phyloP scores from a whole-genome alignment of 805 yeast species.

The Saccharomyces eubayanus region DNA sequence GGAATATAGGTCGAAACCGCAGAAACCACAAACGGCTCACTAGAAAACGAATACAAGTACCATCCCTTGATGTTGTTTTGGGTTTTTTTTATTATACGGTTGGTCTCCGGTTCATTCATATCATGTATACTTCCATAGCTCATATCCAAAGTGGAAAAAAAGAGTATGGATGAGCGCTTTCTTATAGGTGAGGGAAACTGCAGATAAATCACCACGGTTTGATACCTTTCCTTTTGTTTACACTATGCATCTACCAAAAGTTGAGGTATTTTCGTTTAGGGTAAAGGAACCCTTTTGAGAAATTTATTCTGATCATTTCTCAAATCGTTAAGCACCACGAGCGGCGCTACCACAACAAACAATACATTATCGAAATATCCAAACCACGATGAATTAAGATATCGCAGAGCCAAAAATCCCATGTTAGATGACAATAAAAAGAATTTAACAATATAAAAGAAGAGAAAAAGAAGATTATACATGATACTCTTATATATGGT shows the following conservation, averaged over 20 bases:
- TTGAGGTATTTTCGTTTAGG: constrained; percentile 11
- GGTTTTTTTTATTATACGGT: constrained; percentile 17
- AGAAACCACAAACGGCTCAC: constrained; percentile 73
- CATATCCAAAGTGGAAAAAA: constrained; percentile 1
- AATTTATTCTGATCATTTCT: background rate
- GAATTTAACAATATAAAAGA: background rate
- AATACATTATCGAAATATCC: background rate
- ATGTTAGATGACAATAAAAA: background rate
- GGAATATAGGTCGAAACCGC: constrained; percentile 77
- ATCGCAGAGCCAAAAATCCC: background rate
- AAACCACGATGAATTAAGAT: background rate
- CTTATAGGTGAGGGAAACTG: background rate
- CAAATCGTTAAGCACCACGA: background rate
- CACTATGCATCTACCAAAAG: background rate
- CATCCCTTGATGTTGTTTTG: constrained; percentile 46
- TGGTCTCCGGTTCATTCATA: background rate
- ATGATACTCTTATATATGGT: background rate
- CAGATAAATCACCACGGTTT: background rate
- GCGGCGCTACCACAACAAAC: background rate
- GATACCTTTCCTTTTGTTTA: background rate
- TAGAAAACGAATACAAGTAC: constrained; percentile 65
- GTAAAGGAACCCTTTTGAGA: background rate
- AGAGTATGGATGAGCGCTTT: background rate
- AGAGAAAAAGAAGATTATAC: background rate
- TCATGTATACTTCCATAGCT: constrained; percentile 2